Base-by-base conservation (phyloP, 331 rosid species). In the Rhamnella rubrinervis region DNA sequence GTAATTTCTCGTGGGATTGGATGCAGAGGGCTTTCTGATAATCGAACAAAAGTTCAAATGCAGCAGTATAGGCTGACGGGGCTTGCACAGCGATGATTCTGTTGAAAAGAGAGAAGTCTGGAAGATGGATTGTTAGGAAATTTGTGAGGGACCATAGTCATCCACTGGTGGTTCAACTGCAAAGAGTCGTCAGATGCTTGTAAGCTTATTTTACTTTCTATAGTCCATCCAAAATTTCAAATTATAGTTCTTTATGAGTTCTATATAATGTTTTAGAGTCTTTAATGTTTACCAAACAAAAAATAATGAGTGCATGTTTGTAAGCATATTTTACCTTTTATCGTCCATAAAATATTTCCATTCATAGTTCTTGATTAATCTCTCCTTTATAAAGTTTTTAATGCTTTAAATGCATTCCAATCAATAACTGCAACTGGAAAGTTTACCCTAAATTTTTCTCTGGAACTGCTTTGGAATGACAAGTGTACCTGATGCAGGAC, bases 1-100 rank as follows among this genome's bases (percentile, higher is more conserved):
- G 65, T 79, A 28, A 69, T 79, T 66, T 79, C 83, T 37, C 83
- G 83, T 50, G 79, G 79, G 23, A 57, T 79, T 63, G 83, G 83
- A 57, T 79, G 83, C 59, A 79, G 76, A 68, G 79, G 83, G 65
- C 9, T 49, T 15, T 58, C 78, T 49, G 46, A 26, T 39, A 50
- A 55, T 69, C 59, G 65, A 51, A 55, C 31, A 66, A 66, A 50
- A 66, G 46, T 66, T 56, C 31, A 56, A 51, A 28, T 17, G 26
- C 60, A 52, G 69, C 72, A 68, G 66, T 63, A 31, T 57, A 60
- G 49, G 61, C 76, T n/a, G 63, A 47, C 69, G 49, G 11, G 18
- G 46, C 31, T 59, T 79, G 83, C 59, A 21, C 66, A 9, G 79
- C 83, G 49, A 74, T 69, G 76, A 18, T 74, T 59, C 31, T 79